Evolutionary conservation across 2,329 filamentous ascomycete genomes (phyloP).

Genomic region (Nigrospora oryzae): DNA sequence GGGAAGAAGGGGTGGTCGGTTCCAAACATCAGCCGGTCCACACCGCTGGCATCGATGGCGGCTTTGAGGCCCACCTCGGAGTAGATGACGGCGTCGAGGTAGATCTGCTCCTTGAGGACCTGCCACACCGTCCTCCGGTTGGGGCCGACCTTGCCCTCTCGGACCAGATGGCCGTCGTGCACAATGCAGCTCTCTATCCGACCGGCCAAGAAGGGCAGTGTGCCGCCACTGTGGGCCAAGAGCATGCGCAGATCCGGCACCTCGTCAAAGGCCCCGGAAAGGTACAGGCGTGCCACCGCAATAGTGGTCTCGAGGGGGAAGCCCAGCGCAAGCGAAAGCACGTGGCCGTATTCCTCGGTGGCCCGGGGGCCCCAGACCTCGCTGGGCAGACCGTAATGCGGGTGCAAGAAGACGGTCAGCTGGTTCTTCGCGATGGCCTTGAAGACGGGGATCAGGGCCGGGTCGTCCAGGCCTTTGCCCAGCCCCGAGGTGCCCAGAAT

Average conservation of each 20-base stretch:
- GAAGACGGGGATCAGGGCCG: conserved; percentile 63
- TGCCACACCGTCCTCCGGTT: conserved; percentile 44
- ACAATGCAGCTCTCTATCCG: conserved; percentile 80
- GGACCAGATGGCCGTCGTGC: conserved; percentile 70
- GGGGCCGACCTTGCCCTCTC: conserved; percentile 45
- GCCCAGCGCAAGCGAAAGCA: conserved; percentile 75
- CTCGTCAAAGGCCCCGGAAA: conserved; percentile 78
- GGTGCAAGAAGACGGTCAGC: conserved; percentile 75
- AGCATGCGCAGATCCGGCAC: conserved; percentile 64
- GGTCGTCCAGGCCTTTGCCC: conserved; percentile 74
- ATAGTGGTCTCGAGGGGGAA: conserved; percentile 94
- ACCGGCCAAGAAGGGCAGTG: conserved; percentile 80
- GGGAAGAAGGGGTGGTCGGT: conserved; percentile 83
- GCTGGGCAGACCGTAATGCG: conserved; percentile 80
- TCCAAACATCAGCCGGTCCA: conserved; percentile 69
- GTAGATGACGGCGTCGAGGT: conserved; percentile 81
- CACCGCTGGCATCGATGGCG: conserved; percentile 59
- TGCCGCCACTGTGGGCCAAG: conserved; percentile 81
- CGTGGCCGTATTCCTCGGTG: conserved; percentile 68
- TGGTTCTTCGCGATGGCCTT: conserved; percentile 54
- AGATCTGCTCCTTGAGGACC: conserved; percentile 64
- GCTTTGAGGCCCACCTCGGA: conserved; percentile 65
- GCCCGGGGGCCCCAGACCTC: conserved; percentile 70
- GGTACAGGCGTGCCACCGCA: conserved; percentile 76
- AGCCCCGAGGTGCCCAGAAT: conserved; percentile 82